A percentile compares a stretch with the other conserved stretches of the same genome.
Conservation (phyloP, 306 rosid species). For the Corylus americana region DNA sequence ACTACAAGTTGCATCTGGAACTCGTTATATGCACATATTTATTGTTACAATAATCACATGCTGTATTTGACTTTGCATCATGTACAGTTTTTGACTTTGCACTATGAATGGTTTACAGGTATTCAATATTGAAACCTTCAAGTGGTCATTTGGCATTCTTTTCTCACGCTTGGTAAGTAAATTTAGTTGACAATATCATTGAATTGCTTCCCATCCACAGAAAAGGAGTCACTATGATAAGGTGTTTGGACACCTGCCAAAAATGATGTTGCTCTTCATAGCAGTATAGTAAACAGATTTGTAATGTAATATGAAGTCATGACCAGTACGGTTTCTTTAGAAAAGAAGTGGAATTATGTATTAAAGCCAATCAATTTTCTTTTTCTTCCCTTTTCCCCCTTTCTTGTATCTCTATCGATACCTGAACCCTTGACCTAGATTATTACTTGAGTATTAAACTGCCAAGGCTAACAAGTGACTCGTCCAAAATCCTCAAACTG, state of each 20-base stretch:
- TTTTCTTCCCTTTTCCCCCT: background rate
- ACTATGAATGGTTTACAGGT: constrained; percentile 58
- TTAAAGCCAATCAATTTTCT: background rate
- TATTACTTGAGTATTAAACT: background rate
- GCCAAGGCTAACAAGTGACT: background rate
- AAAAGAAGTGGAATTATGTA: background rate
- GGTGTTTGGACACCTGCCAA: background rate
- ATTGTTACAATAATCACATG: background rate
- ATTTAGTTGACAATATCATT: constrained; percentile 15
- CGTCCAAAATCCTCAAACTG: background rate
- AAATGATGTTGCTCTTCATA: background rate
- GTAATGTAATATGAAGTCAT: constrained; percentile 7
- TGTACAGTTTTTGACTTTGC: background rate
- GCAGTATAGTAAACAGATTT: background rate
- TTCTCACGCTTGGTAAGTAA: constrained; percentile 94
- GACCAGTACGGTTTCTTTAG: background rate
- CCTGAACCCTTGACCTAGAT: background rate
- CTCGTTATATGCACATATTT: constrained; percentile 12
- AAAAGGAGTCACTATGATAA: background rate
- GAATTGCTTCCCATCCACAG: constrained; percentile 11
- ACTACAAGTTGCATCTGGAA: background rate
- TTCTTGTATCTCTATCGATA: background rate
- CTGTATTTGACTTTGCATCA: constrained; percentile 10
- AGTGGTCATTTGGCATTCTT: constrained; percentile 97
- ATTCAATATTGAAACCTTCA: constrained; percentile 86